Evolutionary conservation across 257 asterid genomes (phyloP), one percentile per base, ranked within the genome.

Genomic region (Solanum microdontum): DNA sequence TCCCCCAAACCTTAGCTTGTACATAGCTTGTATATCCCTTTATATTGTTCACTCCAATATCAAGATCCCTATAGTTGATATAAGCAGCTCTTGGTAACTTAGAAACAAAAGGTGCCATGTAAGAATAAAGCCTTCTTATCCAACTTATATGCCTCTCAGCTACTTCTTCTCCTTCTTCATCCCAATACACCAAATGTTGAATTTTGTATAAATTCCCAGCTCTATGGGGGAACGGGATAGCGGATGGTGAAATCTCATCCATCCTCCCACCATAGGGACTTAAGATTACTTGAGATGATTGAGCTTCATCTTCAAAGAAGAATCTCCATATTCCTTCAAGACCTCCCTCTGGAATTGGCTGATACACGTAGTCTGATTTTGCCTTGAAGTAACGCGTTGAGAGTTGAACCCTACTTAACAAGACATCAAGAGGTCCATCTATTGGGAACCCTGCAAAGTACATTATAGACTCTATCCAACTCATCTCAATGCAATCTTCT

Each of bases 21-120:
- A 32, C 7, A 85, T 70, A 69, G 14, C 87, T 85, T 68, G 70
- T 70, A 55, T 85, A 45, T 72, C 84, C 73, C 24, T 70, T 80
- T 0, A 28, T 40, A 11, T 45, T 30, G 0, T 86, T 86, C 36
- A 86, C 33, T 62, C 88, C 88, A 43, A 86, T 72, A 60, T 86
- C 88, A 86, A 86, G 84, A 72, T 86, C 88, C 58, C 88, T 72
- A 43, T 86, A 86, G 34, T 86, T 86, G 33, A 86, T 32, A 60
- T 86, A 86, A 14, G 88, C 84, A 43, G 40, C 84, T 73, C 88
- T 48, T 30, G 88, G 88, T 2, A 7, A 30, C 58, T 86, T 86
- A 37, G 88, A 86, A 30, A 86, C 88, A 86, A 48, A 86, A 37
- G 51, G 66, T 33, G 72, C n/a, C 70, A 43, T 86, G 73, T 86